Percentiles rank a stretch among this genome's conserved stretches.
These are phyloP conservation scores for Prosopis cineraria DNA, from an alignment of 306 rosid genomes.

Conservation along the genomic window DNA sequence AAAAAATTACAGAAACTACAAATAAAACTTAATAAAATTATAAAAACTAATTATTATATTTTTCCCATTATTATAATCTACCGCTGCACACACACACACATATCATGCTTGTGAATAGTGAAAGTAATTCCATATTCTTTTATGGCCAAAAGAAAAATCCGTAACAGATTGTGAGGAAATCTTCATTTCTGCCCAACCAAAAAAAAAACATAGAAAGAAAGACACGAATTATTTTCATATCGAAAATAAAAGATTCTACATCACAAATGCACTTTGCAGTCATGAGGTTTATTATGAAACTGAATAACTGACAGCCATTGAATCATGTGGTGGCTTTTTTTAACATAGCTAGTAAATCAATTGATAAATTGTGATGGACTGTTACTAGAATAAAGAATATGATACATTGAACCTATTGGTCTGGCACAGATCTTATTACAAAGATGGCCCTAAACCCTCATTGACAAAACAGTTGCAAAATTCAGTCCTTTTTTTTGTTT, in stretches of 20 bases:
- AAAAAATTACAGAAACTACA: no score
- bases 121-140: no score
- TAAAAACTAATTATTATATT: no score
- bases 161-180: no score
- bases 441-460: constrained; percentile 24
- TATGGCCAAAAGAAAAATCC: no score
- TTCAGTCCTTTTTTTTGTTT: neutral
- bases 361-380: constrained; percentile 6
- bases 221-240: neutral
- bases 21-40: no score
- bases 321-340: neutral
- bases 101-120: no score
- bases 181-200: no score
- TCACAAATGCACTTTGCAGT: neutral
- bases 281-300: neutral
- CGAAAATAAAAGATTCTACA: no score
- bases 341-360: constrained; percentile 19
- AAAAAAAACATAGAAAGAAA: no score
- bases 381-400: neutral
- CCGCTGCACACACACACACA: no score
- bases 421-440: constrained; percentile 20
- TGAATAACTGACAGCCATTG: neutral
- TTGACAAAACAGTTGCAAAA: constrained; percentile 26
- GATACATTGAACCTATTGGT: constrained; percentile 17
- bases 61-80: no score